Conservation (phyloP, 768 basidiomycete genomes). For the Psilocybe subaeruginosa region DNA sequence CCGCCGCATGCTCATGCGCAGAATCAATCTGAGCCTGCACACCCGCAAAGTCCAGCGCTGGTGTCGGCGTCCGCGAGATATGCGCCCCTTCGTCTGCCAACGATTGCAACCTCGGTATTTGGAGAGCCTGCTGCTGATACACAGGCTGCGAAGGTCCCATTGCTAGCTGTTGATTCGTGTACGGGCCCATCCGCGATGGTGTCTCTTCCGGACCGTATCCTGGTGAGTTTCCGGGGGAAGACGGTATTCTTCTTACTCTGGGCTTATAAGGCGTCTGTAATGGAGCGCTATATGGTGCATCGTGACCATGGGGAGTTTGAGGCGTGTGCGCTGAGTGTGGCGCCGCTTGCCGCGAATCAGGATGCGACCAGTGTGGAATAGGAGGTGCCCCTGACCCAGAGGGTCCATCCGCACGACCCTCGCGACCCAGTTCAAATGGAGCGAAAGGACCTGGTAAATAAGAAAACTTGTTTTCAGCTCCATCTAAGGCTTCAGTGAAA, state of each 20-base stretch:
- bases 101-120: conserved; percentile 50
- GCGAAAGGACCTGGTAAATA: conserved; percentile 73
- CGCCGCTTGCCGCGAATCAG: conserved; percentile 30
- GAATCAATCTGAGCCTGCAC: conserved; percentile 79
- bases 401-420: conserved; percentile 41
- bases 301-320: conserved; percentile 41
- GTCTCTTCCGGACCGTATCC: conserved; percentile 51
- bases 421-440: conserved; percentile 64
- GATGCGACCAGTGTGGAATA: conserved; percentile 42
- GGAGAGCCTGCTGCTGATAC: conserved; percentile 27
- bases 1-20: conserved; percentile 73
- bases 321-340: conserved; percentile 33
- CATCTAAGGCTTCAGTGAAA: conserved; percentile 82
- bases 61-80: conserved; percentile 73
- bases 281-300: conserved; percentile 35
- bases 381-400: conserved; percentile 23
- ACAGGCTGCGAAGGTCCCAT: conserved; percentile 50
- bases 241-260: conserved; percentile 58
- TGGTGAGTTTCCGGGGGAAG: conserved; percentile 37
- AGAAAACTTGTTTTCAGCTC: conserved; percentile 63
- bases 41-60: conserved; percentile 67
- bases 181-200: conserved; percentile 49
- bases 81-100: conserved; percentile 37
- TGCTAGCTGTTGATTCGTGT: conserved; percentile 50
- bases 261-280: conserved; percentile 77